Base-by-base conservation (phyloP, 192 early-diverging fungal species). In the Coemansia pectinata region DNA sequence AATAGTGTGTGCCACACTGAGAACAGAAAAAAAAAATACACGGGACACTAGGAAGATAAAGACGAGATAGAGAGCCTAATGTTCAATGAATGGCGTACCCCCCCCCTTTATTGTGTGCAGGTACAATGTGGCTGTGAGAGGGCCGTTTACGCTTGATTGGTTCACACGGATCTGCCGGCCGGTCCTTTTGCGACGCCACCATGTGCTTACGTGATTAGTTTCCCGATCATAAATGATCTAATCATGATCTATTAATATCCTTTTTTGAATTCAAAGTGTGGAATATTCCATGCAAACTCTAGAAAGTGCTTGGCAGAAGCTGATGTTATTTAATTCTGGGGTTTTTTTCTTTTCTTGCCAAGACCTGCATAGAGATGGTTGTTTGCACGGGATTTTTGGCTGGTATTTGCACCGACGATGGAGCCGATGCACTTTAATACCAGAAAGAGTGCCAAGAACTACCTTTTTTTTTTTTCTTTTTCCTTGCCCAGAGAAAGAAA, bases 161-260 rank as follows among this genome's bases (percentile, higher is more conserved):
- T 50, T 50, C 52, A 15, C 52, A 55, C 52, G 52, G 52, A 58
- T 58, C 47, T 50, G 47, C 47, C 47, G 47, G 47, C 6, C 9
- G 47, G 47, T 50, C 47, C 47, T 21, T 34, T 57, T 34, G 5
- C 34, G 31, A 29, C 52, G 52, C 52, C 52, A 55, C 52, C 52
- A 36, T 29, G 1, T 34, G 55, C 55, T 58, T 58, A 33, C 15
- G 27, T 58, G 55, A 58, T 58, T 58, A 17, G 27, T 4, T 29
- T 5, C 31, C 23, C 52, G 23, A 55, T 55, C 52, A 23, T 1
- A 27, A 9, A 31, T 58, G 14, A 58, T 58, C 55, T 58, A 31
- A 58, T 58, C 29, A 58, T 2, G 6, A 17, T 29, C 55, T 33
- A 33, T 8, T 8, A 17, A 34, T 33, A 29, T 5, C 15, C 21